phyloP scores from a whole-genome alignment of 1,284 basidiomycete genomes.

The Vanrija sp. region DNA sequence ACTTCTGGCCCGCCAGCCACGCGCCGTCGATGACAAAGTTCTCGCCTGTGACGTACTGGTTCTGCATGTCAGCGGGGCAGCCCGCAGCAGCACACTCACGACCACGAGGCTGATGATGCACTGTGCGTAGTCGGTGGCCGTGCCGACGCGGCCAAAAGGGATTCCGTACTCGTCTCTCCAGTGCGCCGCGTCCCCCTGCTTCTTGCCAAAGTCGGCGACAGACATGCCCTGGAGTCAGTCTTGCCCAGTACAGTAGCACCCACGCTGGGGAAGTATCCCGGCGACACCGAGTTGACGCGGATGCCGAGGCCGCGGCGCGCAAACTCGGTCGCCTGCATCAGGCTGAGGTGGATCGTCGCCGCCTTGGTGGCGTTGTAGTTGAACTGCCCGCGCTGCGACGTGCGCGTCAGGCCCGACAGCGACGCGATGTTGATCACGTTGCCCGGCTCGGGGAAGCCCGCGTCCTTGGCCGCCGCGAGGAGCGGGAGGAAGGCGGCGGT shows the following conservation, averaged over 20 bases:
- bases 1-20: conserved; percentile 12
- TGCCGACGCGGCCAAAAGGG: conserved; percentile 40
- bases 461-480: conserved; percentile 37
- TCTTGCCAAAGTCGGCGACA: conserved; percentile 21
- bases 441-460: conserved; percentile 34
- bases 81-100: conserved; percentile 18
- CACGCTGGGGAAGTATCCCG: conserved; percentile 43
- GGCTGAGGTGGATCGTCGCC: conserved; percentile 37
- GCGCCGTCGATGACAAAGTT: conserved; percentile 22
- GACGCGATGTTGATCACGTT: conserved; percentile 24
- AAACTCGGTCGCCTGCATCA: conserved; percentile 41
- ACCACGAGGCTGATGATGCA: conserved; percentile 33
- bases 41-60: conserved; percentile 22
- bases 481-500: conserved; percentile 46
- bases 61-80: conserved; percentile 8
- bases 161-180: conserved; percentile 33
- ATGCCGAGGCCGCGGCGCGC: conserved; percentile 34
- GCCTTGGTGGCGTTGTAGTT: conserved; percentile 45
- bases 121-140: conserved; percentile 42
- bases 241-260: not conserved
- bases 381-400: conserved; percentile 43
- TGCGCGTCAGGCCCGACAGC: conserved; percentile 40
- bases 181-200: conserved; percentile 14
- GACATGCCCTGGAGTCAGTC: conserved; percentile 35
- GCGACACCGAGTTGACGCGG: conserved; percentile 38